Base-by-base conservation (phyloP, 2,329 filamentous ascomycete species). In the Xylaria sp. region DNA sequence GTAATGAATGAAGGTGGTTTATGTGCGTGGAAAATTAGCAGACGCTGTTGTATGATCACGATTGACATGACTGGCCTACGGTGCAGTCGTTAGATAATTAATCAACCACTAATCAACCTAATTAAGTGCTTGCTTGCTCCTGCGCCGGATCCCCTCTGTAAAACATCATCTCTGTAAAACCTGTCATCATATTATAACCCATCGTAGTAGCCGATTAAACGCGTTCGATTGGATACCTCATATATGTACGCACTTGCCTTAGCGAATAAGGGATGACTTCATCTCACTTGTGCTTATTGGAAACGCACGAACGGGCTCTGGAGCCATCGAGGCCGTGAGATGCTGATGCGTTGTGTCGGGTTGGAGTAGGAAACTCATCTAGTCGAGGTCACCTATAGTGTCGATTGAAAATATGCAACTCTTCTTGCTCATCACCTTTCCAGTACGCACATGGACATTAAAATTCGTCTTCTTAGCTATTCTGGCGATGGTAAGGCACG, bases 1-100 rank as follows among this genome's bases (percentile, higher is more conserved):
- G 32, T 34, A 57, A 55, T 65, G 50, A 56, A 60, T 39, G 18
- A 1, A 28, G 51, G 54, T 52, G 25, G 37, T 44, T 41, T 32
- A n/a, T 39, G 34, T 56, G 23, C 32, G 28, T 20, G 41, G 50
- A 23, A 44, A 32, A 28, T 6, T 28, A 3, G 23, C 34, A 44
- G 34, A 10, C 13, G 23, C 5, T 28, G 6, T 54, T 57, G 41
- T 37, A 58, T 58, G 58, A 51, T 46, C 23, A 63, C 13, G 34
- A 18, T 37, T 52, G 59, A 46, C 34, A 50, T 48, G 55, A 32
- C 50, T n/a, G 39, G 48, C 28, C 4, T n/a, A n/a, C 39, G 23
- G 46, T 64, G 28, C 28, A 20, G 32, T 34, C n/a, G 48, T 41
- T 46, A n/a, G 8, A 13, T 52, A 18, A 44, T n/a, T 25, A 60